phyloP scores from a whole-genome alignment of 352 stramenopile genomes.

The Phytophthora pisi region DNA sequence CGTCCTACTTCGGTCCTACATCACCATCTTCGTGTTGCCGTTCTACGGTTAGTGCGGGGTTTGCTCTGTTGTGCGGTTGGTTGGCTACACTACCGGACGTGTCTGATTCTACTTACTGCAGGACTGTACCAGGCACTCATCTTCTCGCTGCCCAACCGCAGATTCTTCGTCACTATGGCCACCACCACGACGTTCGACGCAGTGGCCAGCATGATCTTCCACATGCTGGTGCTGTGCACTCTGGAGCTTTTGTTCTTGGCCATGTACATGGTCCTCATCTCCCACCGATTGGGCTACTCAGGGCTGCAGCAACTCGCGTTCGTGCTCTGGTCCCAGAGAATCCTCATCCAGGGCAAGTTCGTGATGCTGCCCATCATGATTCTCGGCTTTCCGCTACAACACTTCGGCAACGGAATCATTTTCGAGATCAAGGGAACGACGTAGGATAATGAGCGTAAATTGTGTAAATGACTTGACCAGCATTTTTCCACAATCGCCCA shows the following conservation, averaged over 20 bases:
- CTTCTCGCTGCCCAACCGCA: conserved; percentile 23
- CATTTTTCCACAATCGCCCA: too few species aligned
- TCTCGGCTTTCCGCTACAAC: conserved; percentile 30
- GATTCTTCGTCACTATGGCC: conserved; percentile 27
- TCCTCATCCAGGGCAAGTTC: conserved; percentile 33
- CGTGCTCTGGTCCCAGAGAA: conserved; percentile 29
- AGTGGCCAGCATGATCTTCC: conserved; percentile 10
- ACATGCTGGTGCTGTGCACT: conserved; percentile 16
- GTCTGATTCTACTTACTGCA: conserved; percentile 3
- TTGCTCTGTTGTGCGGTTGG: too few species aligned
- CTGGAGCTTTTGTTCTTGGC: conserved; percentile 27
- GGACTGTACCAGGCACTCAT: conserved; percentile 20
- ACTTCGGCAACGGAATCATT: conserved; percentile 31
- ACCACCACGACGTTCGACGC: conserved; percentile 16
- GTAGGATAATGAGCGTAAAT: neutral
- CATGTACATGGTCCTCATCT: conserved; percentile 24
- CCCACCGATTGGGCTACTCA: neutral
- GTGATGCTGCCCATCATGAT: conserved; percentile 26
- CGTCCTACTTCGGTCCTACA: conserved; percentile 31
- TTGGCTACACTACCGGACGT: neutral
- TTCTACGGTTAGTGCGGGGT: conserved; percentile 25
- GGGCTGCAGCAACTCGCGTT: conserved; percentile 31
- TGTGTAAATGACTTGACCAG: too few species aligned
- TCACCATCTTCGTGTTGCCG: conserved; percentile 17
- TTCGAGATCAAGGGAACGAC: conserved; percentile 2